Evolutionary conservation across 345 rosid genomes (phyloP), one percentile per base, ranked within the genome.

Genomic region (Hypericum androsaemum): DNA sequence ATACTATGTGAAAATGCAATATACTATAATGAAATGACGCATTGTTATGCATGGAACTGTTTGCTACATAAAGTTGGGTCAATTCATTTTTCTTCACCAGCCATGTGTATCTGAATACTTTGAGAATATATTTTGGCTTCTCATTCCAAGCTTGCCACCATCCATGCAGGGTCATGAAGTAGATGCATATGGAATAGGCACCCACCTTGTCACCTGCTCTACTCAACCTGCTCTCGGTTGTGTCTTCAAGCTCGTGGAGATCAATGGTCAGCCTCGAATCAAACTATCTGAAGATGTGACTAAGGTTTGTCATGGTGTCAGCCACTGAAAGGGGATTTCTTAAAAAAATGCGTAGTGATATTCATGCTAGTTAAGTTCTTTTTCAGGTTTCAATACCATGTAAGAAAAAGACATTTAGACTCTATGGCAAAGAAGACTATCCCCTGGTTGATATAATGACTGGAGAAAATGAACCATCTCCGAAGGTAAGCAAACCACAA

Each of bases 201-300:
- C 98, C 52, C 64, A 88, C 71, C 74, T 92, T 57, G 98, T 92
- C 50, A 88, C 97, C 55, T 92, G 98, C 73, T 88, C 80, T 64
- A 70, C 95, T 7, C 98, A 92, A 75, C 85, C 97, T 12, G 98
- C 98, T 39, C 57, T 92, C 65, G 97, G 98, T 42, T 88, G 97
- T 63, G 98, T 92, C 53, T 92, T 92, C 78, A 88, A 92, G 79
- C 95, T 92, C 47, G 98, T 92, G 39, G 98, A 92, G 73, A 88
- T 92, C 56, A 83, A 85, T 43, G 69, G 64, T 57, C 88, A 88
- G 72, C 98, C 97, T 58, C 88, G 95, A 50, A 92, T 92, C 65
- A 92, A 92, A 73, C 95, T 92, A 14, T 92, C 98, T 14, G 97
- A 92, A 75, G 97, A 92, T 68, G 89, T 92, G 67, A 72, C 98